These are phyloP conservation scores for Blepharisma undulans DNA, from an alignment of 169 alveolate species.

Conservation along the genomic window DNA sequence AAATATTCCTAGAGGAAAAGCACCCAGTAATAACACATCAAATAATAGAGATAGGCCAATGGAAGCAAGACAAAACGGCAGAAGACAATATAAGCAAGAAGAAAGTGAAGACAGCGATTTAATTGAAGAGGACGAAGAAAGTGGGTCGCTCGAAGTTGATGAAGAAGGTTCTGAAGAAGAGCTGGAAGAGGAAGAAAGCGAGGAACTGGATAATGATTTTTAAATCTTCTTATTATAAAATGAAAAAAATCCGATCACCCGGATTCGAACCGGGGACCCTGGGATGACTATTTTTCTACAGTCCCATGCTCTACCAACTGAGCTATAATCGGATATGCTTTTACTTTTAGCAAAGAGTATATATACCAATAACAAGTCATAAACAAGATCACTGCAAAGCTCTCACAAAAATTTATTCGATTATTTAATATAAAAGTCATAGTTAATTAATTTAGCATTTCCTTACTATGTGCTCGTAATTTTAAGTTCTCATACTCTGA, in stretches of 20 bases:
- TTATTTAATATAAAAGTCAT: background rate
- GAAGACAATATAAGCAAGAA: constrained; percentile 30
- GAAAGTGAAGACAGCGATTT: constrained; percentile 37
- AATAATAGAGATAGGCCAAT: constrained; percentile 21
- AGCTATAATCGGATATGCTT: constrained; percentile 30
- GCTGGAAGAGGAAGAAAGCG: background rate
- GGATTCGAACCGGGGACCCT: constrained; percentile 43
- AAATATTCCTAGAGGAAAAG: constrained; percentile 24
- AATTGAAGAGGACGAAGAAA: constrained; percentile 44
- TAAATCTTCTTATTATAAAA: background rate
- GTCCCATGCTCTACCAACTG: constrained; percentile 44
- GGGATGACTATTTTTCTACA: constrained; percentile 33
- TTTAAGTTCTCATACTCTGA: constrained; percentile 32
- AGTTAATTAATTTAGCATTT: background rate
- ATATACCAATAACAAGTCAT: background rate
- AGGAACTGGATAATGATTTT: background rate
- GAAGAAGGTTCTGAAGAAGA: background rate
- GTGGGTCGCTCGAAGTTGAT: constrained; percentile 9
- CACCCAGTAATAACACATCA: background rate
- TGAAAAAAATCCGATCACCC: constrained; percentile 34
- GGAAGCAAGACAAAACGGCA: constrained; percentile 25
- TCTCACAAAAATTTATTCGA: background rate
- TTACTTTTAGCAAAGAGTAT: background rate
- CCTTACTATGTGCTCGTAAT: background rate
- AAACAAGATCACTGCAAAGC: background rate